These are phyloP conservation scores for Debaryomyces sp. DNA, from an alignment of 1,139 yeast genomes.

Conservation along the genomic window DNA sequence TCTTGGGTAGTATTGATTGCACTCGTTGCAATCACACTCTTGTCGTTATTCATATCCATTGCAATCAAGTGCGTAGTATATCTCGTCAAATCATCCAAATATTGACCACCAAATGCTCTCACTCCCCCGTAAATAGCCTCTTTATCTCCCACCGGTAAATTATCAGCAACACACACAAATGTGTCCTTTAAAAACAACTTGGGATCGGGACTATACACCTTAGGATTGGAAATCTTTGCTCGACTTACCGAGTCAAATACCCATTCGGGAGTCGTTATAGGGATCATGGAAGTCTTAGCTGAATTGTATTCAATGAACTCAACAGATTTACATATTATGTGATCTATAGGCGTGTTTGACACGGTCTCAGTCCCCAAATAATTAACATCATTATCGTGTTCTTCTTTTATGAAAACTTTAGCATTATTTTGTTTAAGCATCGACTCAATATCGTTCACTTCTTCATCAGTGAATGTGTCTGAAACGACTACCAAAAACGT, in stretches of 20 bases:
- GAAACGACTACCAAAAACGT: constrained; percentile 46
- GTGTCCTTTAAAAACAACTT: constrained; percentile 62
- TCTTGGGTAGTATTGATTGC: constrained; percentile 32
- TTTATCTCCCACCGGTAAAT: constrained; percentile 59
- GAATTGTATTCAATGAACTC: constrained; percentile 58
- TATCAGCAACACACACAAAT: constrained; percentile 62
- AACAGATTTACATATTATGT: constrained; percentile 56
- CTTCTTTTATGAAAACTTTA: constrained; percentile 26
- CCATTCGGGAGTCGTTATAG: constrained; percentile 72
- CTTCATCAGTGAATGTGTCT: constrained; percentile 18
- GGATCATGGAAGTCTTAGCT: constrained; percentile 60
- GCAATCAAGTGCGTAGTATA: constrained; percentile 82
- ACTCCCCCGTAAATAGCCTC: constrained; percentile 71
- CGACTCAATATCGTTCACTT: neutral
- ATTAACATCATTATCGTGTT: constrained; percentile 26
- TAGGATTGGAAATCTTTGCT: constrained; percentile 50
- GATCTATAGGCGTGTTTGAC: constrained; percentile 34
- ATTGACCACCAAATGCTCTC: constrained; percentile 75
- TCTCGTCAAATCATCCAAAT: constrained; percentile 61
- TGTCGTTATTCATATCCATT: constrained; percentile 53
- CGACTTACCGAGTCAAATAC: constrained; percentile 50
- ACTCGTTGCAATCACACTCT: constrained; percentile 44
- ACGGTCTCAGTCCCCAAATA: constrained; percentile 21
- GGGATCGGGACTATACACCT: constrained; percentile 70
- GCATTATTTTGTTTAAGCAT: constrained; percentile 23